A percentile compares a stretch with the other conserved stretches of the same genome.
Evolutionary conservation across 169 alveolate genomes (phyloP).

Genomic region (Perkinsus marinus): DNA sequence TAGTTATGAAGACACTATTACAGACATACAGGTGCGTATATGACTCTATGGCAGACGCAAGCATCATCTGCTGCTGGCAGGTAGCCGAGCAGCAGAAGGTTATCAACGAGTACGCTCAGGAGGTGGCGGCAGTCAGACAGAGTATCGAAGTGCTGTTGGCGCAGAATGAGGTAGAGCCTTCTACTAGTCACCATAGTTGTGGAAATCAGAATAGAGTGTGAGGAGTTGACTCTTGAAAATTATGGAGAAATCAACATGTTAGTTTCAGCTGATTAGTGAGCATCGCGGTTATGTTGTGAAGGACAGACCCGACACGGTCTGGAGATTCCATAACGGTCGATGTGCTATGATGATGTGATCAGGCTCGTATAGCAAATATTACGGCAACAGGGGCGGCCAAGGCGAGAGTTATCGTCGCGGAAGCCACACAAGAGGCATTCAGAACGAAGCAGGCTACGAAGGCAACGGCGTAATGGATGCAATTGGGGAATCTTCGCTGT

Average conservation of each 20-base stretch:
- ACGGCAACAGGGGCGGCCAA: neutral
- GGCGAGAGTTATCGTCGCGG: neutral
- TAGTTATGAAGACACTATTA: neutral
- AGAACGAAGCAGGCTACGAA: neutral
- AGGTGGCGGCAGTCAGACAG: neutral
- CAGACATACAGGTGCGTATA: neutral
- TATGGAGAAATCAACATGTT: no score
- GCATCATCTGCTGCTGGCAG: neutral
- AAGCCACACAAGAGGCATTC: neutral
- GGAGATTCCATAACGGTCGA: no score
- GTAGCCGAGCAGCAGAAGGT: conserved; percentile 7
- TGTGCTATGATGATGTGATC: no score
- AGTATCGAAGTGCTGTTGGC: neutral
- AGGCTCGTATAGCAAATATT: neutral
- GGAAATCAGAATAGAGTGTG: no score
- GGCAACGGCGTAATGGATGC: neutral
- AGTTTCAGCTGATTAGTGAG: no score
- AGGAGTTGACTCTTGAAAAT: no score
- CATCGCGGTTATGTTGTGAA: no score
- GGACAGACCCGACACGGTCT: no score
- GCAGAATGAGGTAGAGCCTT: neutral
- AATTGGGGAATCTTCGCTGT: neutral
- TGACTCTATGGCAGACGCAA: no score
- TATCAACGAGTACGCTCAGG: neutral
- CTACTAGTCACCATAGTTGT: no score